phyloP scores from a whole-genome alignment of 805 yeast genomes.

The Pichia eremophila region DNA sequence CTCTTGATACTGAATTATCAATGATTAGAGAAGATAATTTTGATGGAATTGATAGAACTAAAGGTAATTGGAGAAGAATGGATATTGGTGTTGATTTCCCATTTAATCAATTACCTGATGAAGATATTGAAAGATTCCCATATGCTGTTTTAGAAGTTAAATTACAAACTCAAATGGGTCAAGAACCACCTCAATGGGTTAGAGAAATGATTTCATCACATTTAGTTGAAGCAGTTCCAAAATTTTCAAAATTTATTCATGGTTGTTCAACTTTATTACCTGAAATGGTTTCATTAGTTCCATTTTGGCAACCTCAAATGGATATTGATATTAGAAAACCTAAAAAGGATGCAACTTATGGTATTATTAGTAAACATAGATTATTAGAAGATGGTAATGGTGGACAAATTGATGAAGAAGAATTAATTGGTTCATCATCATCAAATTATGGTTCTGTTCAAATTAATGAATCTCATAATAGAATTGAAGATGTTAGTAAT shows the following conservation, averaged over 20 bases:
- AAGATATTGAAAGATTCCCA: constrained; percentile 88
- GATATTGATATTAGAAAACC: constrained; percentile 91
- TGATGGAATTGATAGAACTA: constrained; percentile 84
- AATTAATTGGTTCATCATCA: constrained; percentile 32
- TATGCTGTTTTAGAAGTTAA: constrained; percentile 97
- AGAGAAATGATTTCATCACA: constrained; percentile 85
- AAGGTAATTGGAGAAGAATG: constrained; percentile 95
- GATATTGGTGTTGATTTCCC: constrained; percentile 98
- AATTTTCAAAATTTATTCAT: constrained; percentile 93
- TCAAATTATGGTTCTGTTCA: constrained; percentile 23
- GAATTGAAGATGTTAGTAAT: constrained; percentile 18
- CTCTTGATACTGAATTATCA: constrained; percentile 92
- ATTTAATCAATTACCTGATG: constrained; percentile 71
- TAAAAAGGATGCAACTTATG: constrained; percentile 45
- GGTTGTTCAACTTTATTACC: constrained; percentile 92
- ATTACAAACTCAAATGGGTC: constrained; percentile 95
- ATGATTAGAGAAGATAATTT: constrained; percentile 97
- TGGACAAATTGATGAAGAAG: constrained; percentile 68
- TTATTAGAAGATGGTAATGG: constrained; percentile 33
- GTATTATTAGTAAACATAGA: constrained; percentile 45
- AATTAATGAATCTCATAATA: constrained; percentile 21
- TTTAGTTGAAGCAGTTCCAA: constrained; percentile 95
- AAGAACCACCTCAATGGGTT: constrained; percentile 98
- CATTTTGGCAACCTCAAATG: constrained; percentile 98
- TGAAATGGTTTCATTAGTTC: constrained; percentile 72